Evolutionary conservation across 306 rosid genomes (phyloP).

Genomic region (Inga leiocalycina): DNA sequence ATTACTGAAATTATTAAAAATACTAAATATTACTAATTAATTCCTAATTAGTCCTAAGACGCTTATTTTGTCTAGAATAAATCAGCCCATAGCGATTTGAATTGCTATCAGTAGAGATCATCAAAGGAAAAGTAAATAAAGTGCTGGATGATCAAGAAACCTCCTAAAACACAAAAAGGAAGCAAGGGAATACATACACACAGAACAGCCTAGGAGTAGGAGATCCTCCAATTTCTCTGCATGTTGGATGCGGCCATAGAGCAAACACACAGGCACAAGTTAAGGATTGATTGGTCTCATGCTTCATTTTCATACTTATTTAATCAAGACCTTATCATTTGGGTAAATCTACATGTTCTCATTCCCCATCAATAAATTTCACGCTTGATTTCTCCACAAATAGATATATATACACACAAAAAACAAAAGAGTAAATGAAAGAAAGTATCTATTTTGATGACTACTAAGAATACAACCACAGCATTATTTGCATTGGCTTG

Average conservation of each 20-base stretch:
- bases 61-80: too few relatives aligned
- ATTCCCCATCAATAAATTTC: neutral
- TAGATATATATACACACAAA: neutral
- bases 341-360: neutral
- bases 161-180: neutral
- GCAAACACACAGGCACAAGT: neutral
- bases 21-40: too few relatives aligned
- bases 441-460: neutral
- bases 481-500: neutral
- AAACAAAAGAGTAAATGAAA: neutral
- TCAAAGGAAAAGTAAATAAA: neutral
- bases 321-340: neutral
- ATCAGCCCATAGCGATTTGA: too few relatives aligned
- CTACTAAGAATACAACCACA: neutral
- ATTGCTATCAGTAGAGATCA: neutral
- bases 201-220: neutral
- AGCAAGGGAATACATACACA: neutral
- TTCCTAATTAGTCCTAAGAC: too few relatives aligned
- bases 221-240: neutral
- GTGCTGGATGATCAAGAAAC: neutral
- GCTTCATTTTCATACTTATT: neutral
- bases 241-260: neutral
- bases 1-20: too few relatives aligned
- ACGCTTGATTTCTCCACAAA: neutral
- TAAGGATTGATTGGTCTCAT: neutral